Evolutionary conservation across 2,329 filamentous ascomycete species (phyloP), one percentile per base, ranked within the genome.

Genomic region (Parascedosporium putredinis): DNA sequence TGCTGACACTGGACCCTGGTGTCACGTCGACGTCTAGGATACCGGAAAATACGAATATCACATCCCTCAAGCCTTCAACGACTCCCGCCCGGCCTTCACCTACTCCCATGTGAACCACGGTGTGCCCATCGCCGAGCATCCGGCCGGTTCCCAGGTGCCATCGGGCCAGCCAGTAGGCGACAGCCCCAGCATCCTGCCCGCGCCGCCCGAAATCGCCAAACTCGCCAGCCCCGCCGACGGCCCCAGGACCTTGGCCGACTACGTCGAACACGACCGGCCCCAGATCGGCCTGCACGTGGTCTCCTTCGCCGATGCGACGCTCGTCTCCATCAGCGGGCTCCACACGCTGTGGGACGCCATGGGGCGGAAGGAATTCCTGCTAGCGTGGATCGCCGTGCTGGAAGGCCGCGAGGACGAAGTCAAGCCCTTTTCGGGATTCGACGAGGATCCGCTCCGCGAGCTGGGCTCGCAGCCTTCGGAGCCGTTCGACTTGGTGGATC

Each of bases 321-420:
- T 78, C 0, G 60, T 79, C 2, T 63, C 65, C 0, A 53, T 78
- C 1, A 60, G 61, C 1, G 74, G 65, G 60, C 67, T 69, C 2
- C 76, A 79, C 56, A 68, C 67, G 0, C 57, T 75, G 4, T 67
- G 69, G 51, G 75, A 78, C 53, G 69, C 63, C 3, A 63, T 73
- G 54, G 73, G 71, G 3, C 62, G 63, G 25, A 55, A 59, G 2
- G 65, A 60, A 1, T 58, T 79, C 7, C 53, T 77, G 2, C 54
- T 64, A 1, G 68, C 64, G 7, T 78, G 75, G 75, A 70, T 62
- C 0, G 58, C 66, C 1, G 65, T 73, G 0, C 56, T 78, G 2
- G 63, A 64, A 5, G 72, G 69, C 1, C 58, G 62, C 3, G 68
- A 71, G 23, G 56, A 58, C 10, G 63, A 74, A 38, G 64, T 76